Conservation (phyloP, 192 early-diverging fungal species). For the Funneliformis mosseae region DNA sequence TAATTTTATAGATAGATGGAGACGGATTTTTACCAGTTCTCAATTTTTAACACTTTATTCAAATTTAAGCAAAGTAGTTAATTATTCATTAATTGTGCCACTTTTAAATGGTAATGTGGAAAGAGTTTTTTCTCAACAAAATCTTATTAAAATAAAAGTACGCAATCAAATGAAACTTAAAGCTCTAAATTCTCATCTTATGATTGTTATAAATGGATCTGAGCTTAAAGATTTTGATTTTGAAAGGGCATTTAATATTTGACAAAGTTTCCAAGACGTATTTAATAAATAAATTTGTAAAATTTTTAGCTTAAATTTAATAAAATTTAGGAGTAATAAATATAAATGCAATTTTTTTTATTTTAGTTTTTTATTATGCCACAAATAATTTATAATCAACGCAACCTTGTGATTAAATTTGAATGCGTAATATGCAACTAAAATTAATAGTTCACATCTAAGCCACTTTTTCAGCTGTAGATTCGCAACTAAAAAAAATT, state of each 20-base stretch:
- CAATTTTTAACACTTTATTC: neutral
- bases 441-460: too few species aligned
- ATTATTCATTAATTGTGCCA: conserved; percentile 2
- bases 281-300: conserved; percentile 8
- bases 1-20: conserved; percentile 1
- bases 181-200: conserved; percentile 7
- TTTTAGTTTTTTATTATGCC: too few species aligned
- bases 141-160: conserved; percentile 18
- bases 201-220: conserved; percentile 11
- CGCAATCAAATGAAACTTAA: conserved; percentile 5
- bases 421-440: too few species aligned
- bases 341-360: too few species aligned
- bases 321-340: neutral
- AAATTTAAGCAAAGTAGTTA: neutral
- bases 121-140: conserved; percentile 14
- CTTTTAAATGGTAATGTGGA: conserved; percentile 8
- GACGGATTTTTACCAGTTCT: neutral
- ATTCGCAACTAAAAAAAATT: too few species aligned
- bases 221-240: neutral
- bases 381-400: too few species aligned
- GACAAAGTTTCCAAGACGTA: neutral
- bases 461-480: too few species aligned
- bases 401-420: too few species aligned
- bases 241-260: conserved; percentile 4
- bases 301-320: neutral